phyloP scores from a whole-genome alignment of 2,329 filamentous ascomycete species.

The Dothistroma septosporum region DNA sequence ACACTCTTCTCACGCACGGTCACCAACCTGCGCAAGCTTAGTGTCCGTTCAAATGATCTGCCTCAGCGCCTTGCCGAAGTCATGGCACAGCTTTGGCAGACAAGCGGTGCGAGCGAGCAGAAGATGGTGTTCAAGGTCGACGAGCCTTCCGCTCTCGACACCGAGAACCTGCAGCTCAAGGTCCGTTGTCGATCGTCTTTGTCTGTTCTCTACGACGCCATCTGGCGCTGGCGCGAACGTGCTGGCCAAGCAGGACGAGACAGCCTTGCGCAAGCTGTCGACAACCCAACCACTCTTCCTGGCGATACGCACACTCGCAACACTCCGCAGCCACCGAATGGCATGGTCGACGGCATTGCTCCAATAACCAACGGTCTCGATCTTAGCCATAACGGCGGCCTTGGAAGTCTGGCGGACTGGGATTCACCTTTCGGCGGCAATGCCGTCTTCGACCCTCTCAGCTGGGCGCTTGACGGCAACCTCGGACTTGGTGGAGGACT shows the following conservation, averaged over 20 bases:
- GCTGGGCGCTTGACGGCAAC: slow-evolving; percentile 87
- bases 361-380: slow-evolving; percentile 25
- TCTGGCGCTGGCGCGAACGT: slow-evolving; percentile 81
- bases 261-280: slow-evolving; percentile 59
- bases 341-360: slow-evolving; percentile 15
- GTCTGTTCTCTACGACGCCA: slow-evolving; percentile 78
- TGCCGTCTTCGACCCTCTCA: slow-evolving; percentile 86
- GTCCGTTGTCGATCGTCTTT: slow-evolving; percentile 81
- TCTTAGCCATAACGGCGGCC: slow-evolving; percentile 11
- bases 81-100: slow-evolving; percentile 85
- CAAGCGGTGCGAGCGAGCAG: slow-evolving; percentile 33
- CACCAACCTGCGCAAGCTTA: slow-evolving; percentile 65
- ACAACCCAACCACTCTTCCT: slow-evolving; percentile 63
- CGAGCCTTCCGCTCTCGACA: slow-evolving; percentile 36
- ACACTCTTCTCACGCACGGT: slow-evolving; percentile 69
- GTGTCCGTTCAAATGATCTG: slow-evolving; percentile 72
- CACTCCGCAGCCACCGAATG: slow-evolving; percentile 26
- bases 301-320: slow-evolving; percentile 26
- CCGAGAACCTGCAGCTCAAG: slow-evolving; percentile 72
- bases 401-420: slow-evolving; percentile 12
- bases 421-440: slow-evolving; percentile 49
- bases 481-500: slow-evolving; percentile 39
- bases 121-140: slow-evolving; percentile 27
- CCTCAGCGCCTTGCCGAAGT: slow-evolving; percentile 76
- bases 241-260: slow-evolving; percentile 49